Evolutionary conservation across 2,329 filamentous ascomycete genomes (phyloP), one percentile per base, ranked within the genome.

Genomic region (Thielaviopsis euricoi): DNA sequence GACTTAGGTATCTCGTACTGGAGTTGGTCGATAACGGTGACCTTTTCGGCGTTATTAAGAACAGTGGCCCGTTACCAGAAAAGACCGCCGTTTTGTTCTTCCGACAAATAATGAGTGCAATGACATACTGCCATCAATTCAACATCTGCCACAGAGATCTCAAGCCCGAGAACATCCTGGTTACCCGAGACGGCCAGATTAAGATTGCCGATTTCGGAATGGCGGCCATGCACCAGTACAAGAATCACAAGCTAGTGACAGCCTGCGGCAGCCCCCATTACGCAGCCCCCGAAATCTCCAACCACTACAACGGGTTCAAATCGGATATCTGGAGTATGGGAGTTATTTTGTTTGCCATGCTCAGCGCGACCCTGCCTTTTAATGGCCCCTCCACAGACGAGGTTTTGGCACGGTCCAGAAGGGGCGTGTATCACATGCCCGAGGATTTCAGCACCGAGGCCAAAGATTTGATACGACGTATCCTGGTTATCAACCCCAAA

Each of bases 181-280:
- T 98, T 55, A 89, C 89, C 59, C 74, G 75, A 2, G 74, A 84
- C 52, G 79, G 85, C 56, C 82, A 87, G 59, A 83, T 97, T 69
- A 98, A 97, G 71, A 83, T 98, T 64, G 91, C 91, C 55, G 93
- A 98, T 69, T 98, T 98, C 69, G 91, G 93, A 49, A 96, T 98
- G 90, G 93, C 93, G 51, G 91, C 91, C 3, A 76, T 97, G 49
- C 81, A 85, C 62, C 91, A 97, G 68, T 87, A 87, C 3, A 78
- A 81, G 23, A 85, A 82, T 9, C 84, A 89, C 63, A 83, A 84
- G 66, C 78, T 98, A 26, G 86, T 81, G 58, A 97, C 93, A 0
- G 89, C 91, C 4, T 98, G 93, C 65, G 93, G 93, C 21, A 97
- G 93, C 62, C 93, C 93, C 22, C 93, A 97, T 70, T 98, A 98